Conservation (phyloP, 352 stramenopile species). For the Globisporangium lucens region DNA sequence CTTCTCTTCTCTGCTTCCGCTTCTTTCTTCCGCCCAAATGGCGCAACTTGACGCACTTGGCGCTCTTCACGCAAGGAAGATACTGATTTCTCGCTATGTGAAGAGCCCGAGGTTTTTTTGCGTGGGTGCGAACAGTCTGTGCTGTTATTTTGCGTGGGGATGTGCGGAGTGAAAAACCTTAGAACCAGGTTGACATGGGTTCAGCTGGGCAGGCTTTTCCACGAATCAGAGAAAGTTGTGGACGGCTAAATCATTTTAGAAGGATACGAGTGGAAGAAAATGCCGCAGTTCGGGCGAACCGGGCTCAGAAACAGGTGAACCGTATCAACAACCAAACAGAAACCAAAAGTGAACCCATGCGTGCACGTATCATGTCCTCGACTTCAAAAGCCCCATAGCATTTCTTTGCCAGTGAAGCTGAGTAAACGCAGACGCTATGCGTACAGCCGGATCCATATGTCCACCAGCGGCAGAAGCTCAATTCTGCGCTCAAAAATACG, state of each 20-base stretch:
- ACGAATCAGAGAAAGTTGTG: neutral
- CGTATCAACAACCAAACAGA: neutral
- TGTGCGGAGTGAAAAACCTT: neutral
- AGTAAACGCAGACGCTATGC: neutral
- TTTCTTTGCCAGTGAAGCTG: neutral
- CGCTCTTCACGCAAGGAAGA: slow-evolving; percentile 1
- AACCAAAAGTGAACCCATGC: slow-evolving; percentile 1
- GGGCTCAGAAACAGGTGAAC: neutral
- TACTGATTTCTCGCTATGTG: slow-evolving; percentile 4
- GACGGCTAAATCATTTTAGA: neutral
- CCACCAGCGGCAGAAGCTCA: neutral
- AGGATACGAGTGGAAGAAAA: neutral
- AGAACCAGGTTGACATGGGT: neutral
- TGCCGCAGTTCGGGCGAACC: neutral
- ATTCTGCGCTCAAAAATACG: slow-evolving; percentile 54
- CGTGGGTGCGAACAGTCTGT: neutral
- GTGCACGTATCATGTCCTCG: neutral
- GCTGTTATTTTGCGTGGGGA: neutral
- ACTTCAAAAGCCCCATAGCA: neutral
- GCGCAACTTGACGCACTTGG: neutral
- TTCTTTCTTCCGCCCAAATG: neutral
- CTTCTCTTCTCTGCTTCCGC: neutral
- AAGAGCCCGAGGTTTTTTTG: neutral
- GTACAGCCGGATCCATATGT: neutral
- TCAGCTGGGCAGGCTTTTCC: neutral